Conservation (phyloP, 176 grass and related monocot species). For the Hordeum vulgare region MorexV3_pseudomolecules_assembly NC_058520.1:528274222-528274721, state of each 20-base stretch:
- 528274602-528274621: neutral
- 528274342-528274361: too few species aligned
- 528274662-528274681: conserved; percentile 4
- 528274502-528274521: neutral
- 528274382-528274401: neutral
- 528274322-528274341: too few species aligned
- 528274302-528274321: too few species aligned
- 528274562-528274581: neutral
- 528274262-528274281: too few species aligned
- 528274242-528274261: too few species aligned
- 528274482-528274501: neutral
- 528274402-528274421: neutral
- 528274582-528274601: neutral
- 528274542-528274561: neutral
- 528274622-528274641: neutral
- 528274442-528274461: neutral
- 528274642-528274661: conserved; percentile 1
- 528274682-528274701: conserved; percentile 2
- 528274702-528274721: neutral
- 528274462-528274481: neutral
- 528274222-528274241: too few species aligned
- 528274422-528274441: neutral
- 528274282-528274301: too few species aligned
- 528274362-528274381: too few species aligned
- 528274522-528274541: neutral